Base-by-base conservation (phyloP, 495 filamentous ascomycete genomes). In the Penicillium roqueforti region DNA sequence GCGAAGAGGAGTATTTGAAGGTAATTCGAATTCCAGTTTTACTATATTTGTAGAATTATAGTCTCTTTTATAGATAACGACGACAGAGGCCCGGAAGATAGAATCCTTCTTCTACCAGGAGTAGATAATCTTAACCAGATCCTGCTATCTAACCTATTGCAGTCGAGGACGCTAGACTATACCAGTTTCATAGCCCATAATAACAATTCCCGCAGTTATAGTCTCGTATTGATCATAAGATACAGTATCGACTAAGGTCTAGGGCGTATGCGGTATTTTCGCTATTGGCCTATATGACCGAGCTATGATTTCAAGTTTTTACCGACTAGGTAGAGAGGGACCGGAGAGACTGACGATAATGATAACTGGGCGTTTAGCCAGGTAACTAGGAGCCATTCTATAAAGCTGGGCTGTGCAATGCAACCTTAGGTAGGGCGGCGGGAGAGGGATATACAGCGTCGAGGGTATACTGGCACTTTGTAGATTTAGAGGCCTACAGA, bases 261-360 rank as follows among this genome's bases (percentile, higher is more conserved):
- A 19, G 28, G 16, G 25, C 41, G 23, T 3, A 13, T 48, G 34
- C 47, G 41, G 47, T 18, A 46, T 31, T 51, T 56, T 41, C 47
- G 54, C 54, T 31, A 51, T 51, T 56, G 41, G 54, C 34, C 23
- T 29, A 18, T 23, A 51, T 44, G 16, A 18, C 40, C 29, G 39
- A n/a, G 34, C 3, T 19, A 6, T 40, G 20, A 20, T 38, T 9
- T 45, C 28, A 2, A n/a, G n/a, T n/a, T n/a, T n/a, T n/a, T n/a
- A n/a, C n/a, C n/a, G n/a, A n/a, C n/a, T n/a, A n/a, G n/a, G n/a
- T n/a, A n/a, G n/a, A n/a, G n/a, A n/a, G n/a, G n/a, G n/a, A n/a
- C n/a, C n/a, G n/a, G 47, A 34, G 50, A 53, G 23, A 7, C 50
- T 28, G 38, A 58, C 37, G n/a, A 49, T 53, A 29, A 58, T 50